Conservation (phyloP, 1,284 basidiomycete species). For the Sphagnurus paluster region DNA sequence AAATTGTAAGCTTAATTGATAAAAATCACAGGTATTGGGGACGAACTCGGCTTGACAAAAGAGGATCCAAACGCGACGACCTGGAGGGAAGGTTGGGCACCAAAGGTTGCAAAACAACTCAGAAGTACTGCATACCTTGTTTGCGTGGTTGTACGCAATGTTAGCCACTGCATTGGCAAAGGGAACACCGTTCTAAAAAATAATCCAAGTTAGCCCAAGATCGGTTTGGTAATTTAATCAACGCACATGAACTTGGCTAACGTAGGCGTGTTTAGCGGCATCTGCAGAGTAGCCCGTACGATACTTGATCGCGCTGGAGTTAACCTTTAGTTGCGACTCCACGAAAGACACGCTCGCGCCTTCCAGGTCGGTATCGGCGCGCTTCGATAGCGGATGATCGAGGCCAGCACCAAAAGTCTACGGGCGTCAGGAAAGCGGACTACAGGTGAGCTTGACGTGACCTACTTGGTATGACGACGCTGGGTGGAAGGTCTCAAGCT, state of each 20-base stretch:
- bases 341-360: constrained; percentile 36
- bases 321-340: constrained; percentile 31
- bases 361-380: constrained; percentile 17
- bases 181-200: constrained; percentile 41
- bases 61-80: constrained; percentile 48
- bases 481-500: constrained; percentile 41
- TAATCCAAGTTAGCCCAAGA: background rate
- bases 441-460: background rate
- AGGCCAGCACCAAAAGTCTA: constrained; percentile 16
- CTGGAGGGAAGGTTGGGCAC: constrained; percentile 5
- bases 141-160: constrained; percentile 40
- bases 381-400: constrained; percentile 5
- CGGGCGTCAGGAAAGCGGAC: background rate
- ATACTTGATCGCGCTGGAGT: constrained; percentile 29
- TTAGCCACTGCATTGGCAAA: constrained; percentile 50
- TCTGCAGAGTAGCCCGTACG: constrained; percentile 34
- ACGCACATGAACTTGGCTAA: constrained; percentile 40
- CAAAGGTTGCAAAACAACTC: background rate
- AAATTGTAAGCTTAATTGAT: background rate
- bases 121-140: background rate
- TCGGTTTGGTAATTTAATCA: background rate
- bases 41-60: constrained; percentile 30
- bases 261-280: constrained; percentile 34
- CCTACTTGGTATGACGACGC: constrained; percentile 41
- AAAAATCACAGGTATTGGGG: background rate